These are phyloP conservation scores for Spergularia azorica DNA, from an alignment of 179 eudicot species.

Conservation along the genomic window DNA sequence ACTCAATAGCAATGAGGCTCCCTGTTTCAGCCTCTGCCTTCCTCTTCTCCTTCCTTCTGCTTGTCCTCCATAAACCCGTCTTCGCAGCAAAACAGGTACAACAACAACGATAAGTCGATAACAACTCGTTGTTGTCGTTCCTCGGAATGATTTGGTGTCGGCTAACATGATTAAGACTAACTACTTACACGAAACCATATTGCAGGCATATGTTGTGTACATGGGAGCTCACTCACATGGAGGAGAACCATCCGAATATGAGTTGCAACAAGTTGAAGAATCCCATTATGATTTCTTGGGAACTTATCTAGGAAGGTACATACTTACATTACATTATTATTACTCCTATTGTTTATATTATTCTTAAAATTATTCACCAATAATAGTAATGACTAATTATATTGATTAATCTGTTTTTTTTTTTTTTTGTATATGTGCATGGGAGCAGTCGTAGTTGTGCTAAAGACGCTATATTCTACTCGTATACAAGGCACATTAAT, in stretches of 20 bases:
- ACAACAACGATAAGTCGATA: too few species aligned
- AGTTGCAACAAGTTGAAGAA: slow-evolving; percentile 46
- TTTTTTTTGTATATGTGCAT: not conserved
- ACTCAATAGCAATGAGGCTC: slow-evolving; percentile 5
- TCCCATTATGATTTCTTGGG: slow-evolving; percentile 71
- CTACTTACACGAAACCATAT: not conserved
- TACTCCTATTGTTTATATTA: not conserved
- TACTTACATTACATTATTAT: not conserved
- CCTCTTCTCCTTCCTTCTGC: not conserved
- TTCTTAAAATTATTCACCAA: too few species aligned
- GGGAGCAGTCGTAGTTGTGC: slow-evolving; percentile 45
- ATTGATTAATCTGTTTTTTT: not conserved
- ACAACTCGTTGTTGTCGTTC: too few species aligned
- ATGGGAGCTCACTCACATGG: slow-evolving; percentile 84
- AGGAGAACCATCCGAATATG: slow-evolving; percentile 32
- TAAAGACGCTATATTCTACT: slow-evolving; percentile 68
- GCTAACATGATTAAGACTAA: not conserved
- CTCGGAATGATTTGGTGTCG: too few species aligned
- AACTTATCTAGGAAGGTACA: slow-evolving; percentile 66
- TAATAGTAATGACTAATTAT: too few species aligned
- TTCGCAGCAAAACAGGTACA: slow-evolving; percentile 17
- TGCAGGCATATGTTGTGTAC: slow-evolving; percentile 76
- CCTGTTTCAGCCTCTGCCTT: not conserved
- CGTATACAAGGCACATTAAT: slow-evolving; percentile 83
- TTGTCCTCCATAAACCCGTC: slow-evolving; percentile 9